These are phyloP conservation scores for Hordeum marinum DNA, from an alignment of 176 grass and related monocot species.

Conservation along the genomic window DNA sequence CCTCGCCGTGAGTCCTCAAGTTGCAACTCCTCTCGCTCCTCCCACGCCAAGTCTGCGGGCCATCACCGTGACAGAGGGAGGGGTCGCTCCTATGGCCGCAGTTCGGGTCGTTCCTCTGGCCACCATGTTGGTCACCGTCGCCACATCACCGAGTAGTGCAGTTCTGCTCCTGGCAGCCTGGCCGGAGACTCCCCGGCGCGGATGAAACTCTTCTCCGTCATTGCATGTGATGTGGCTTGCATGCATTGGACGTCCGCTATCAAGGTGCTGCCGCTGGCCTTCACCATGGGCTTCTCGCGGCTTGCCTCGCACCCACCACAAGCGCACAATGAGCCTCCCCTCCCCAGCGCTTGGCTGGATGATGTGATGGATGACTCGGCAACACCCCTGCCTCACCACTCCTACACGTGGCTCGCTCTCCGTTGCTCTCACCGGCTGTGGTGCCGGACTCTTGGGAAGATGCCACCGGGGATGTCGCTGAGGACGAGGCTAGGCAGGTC, in stretches of 20 bases:
- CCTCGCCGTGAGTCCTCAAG: not conserved
- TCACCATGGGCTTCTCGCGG: not conserved
- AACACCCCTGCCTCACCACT: too few species aligned
- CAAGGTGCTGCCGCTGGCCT: not conserved
- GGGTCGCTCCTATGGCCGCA: not conserved
- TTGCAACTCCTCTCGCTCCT: not conserved
- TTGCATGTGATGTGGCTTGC: too few species aligned
- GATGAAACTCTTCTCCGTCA: too few species aligned
- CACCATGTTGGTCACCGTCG: not conserved
- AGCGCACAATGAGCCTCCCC: not conserved
- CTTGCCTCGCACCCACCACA: not conserved
- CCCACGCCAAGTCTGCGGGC: not conserved
- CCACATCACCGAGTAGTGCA: not conserved
- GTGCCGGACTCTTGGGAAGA: too few species aligned
- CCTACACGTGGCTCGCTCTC: too few species aligned
- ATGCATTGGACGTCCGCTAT: not conserved
- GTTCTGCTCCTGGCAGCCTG: not conserved
- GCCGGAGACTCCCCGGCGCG: not conserved
- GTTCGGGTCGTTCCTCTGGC: not conserved
- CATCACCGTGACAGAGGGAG: not conserved
- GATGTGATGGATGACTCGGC: too few species aligned
- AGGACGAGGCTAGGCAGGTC: too few species aligned
- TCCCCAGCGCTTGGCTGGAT: not conserved
- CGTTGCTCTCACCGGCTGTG: too few species aligned
- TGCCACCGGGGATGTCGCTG: too few species aligned